Percentiles rank a stretch among this genome's conserved stretches.
phyloP scores from a whole-genome alignment of 2,329 filamentous ascomycete genomes.

The Ceratocystis ficicola region DNA sequence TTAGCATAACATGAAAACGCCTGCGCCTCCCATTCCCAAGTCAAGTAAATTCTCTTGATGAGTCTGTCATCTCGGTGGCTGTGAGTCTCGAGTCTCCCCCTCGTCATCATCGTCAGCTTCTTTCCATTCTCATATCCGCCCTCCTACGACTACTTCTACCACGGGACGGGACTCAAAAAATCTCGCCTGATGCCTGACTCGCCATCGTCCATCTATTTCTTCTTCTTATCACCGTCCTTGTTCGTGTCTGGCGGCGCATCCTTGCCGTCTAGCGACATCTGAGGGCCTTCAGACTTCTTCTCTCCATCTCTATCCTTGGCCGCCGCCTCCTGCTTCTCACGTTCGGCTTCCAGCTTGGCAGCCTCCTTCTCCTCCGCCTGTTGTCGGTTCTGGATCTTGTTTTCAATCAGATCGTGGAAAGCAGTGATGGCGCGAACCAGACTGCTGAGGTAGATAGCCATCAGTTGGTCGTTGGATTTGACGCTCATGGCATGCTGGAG shows the following conservation, averaged over 20 bases:
- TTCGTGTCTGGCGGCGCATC: slow-evolving; percentile 46
- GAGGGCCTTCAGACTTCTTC: slow-evolving; percentile 36
- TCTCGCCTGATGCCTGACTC: too few relatives aligned
- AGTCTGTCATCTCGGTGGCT: slow-evolving; percentile 8
- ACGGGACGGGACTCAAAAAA: not conserved
- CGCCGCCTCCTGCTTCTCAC: slow-evolving; percentile 44
- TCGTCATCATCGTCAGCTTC: slow-evolving; percentile 1
- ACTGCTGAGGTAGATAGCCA: slow-evolving; percentile 95
- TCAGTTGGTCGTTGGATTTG: slow-evolving; percentile 98
- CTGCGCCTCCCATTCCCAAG: slow-evolving; percentile 14
- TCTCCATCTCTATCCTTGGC: slow-evolving; percentile 30
- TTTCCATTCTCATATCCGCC: not conserved
- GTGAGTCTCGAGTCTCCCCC: slow-evolving; percentile 10
- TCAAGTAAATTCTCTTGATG: slow-evolving; percentile 1
- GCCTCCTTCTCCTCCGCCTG: slow-evolving; percentile 91
- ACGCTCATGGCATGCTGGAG: slow-evolving; percentile 93
- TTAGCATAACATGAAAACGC: slow-evolving; percentile 17
- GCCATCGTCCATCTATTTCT: slow-evolving; percentile 29
- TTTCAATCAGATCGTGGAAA: slow-evolving; percentile 98
- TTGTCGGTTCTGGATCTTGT: slow-evolving; percentile 98
- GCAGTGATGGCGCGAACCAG: slow-evolving; percentile 95
- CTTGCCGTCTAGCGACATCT: slow-evolving; percentile 24
- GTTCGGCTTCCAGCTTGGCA: slow-evolving; percentile 59
- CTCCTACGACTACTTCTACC: not conserved
- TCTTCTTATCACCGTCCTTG: slow-evolving; percentile 43